phyloP scores from a whole-genome alignment of 208 protist genomes.

The Leishmania turanica region DNA sequence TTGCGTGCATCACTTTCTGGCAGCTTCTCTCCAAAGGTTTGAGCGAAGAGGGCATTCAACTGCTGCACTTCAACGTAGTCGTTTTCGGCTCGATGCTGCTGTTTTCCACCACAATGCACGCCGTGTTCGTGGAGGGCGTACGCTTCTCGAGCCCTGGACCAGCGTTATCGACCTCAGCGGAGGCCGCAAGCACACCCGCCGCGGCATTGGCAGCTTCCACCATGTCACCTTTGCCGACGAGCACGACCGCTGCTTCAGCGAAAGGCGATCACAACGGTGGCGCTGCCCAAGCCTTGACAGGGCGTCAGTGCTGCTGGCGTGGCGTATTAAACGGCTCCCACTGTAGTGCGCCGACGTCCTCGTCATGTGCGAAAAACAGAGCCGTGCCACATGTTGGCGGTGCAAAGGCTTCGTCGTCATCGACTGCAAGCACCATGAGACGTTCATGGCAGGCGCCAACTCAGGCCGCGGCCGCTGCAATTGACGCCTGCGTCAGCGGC shows the following conservation, averaged over 20 bases:
- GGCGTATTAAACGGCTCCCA: not conserved
- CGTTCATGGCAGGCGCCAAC: not conserved
- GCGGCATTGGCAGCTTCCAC: conserved; percentile 2
- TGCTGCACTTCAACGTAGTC: conserved; percentile 29
- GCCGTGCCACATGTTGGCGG: not conserved
- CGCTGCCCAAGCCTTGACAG: not conserved
- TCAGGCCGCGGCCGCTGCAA: not conserved
- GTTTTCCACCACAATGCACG: conserved; percentile 21
- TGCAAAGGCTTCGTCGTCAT: not conserved
- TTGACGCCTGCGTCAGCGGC: not conserved
- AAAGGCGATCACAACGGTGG: not conserved
- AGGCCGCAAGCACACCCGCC: not conserved
- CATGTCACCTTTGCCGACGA: not conserved
- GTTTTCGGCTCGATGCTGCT: conserved; percentile 32
- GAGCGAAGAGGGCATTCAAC: conserved; percentile 16
- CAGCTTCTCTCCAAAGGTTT: conserved; percentile 22
- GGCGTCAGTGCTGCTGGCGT: not conserved
- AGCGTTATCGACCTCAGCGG: not conserved
- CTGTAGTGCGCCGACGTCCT: not conserved
- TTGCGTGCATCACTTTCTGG: conserved; percentile 10
- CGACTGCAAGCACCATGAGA: not conserved
- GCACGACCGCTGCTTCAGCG: not conserved
- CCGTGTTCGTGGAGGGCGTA: conserved; percentile 14
- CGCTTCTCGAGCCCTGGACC: not conserved
- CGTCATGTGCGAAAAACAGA: not conserved